Conservation (phyloP, 1,284 basidiomycete species). For the Boletus albobrunnescens region DNA sequence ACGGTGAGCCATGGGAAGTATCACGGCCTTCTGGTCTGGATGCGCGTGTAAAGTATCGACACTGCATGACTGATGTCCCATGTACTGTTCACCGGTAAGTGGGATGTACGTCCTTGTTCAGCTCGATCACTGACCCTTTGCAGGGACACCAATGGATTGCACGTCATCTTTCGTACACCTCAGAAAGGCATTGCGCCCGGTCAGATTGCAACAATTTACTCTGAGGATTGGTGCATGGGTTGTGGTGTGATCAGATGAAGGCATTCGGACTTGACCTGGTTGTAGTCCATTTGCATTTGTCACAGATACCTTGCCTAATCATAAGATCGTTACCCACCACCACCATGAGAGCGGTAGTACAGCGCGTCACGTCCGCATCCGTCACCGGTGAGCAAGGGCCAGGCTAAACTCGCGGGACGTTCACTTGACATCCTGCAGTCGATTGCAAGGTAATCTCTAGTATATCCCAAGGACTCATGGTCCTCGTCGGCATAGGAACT, state of each 20-base stretch:
- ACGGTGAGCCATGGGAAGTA: conserved; percentile 49
- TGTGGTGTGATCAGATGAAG: conserved; percentile 63
- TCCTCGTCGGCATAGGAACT: conserved; percentile 81
- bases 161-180: conserved; percentile 53
- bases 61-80: conserved; percentile 59
- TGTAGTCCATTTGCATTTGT: background rate
- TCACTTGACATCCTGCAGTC: conserved; percentile 41
- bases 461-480: conserved; percentile 80
- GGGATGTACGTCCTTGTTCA: background rate
- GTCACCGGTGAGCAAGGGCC: conserved; percentile 52
- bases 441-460: conserved; percentile 69
- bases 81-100: conserved; percentile 40
- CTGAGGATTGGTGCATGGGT: conserved; percentile 77
- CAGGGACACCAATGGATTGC: conserved; percentile 30
- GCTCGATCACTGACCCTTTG: background rate
- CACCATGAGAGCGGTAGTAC: conserved; percentile 72
- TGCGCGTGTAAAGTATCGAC: conserved; percentile 64
- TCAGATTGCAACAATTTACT: conserved; percentile 75
- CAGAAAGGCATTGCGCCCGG: conserved; percentile 75
- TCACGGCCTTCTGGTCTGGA: conserved; percentile 42
- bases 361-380: conserved; percentile 72
- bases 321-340: background rate
- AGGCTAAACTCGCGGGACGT: background rate
- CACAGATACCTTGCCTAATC: conserved; percentile 5
- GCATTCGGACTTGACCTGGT: conserved; percentile 9